phyloP scores from a whole-genome alignment of 2,329 filamentous ascomycete species.

The Scorias spongiosa region DNA sequence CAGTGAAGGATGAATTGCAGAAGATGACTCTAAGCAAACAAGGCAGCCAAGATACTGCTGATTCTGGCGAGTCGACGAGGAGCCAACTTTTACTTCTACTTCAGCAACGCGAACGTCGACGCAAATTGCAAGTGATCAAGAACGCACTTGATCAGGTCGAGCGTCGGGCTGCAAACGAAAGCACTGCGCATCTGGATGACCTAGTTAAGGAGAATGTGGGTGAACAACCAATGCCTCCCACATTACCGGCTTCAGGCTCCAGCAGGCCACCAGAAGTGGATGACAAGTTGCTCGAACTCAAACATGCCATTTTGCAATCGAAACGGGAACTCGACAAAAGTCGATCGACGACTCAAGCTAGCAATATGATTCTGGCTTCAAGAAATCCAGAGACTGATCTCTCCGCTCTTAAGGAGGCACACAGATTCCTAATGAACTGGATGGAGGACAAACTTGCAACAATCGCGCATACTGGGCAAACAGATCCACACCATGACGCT shows the following conservation, averaged over 20 bases:
- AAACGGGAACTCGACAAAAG: background rate
- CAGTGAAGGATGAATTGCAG: constrained; percentile 14
- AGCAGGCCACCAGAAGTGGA: background rate
- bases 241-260: background rate
- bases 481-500: background rate
- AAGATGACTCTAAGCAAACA: background rate
- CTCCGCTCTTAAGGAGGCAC: background rate
- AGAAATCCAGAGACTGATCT: background rate
- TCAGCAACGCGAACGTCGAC: background rate
- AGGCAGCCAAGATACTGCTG: background rate
- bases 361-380: background rate
- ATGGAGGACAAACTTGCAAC: background rate
- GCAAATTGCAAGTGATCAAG: background rate
- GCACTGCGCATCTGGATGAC: background rate
- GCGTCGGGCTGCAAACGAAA: background rate
- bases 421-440: background rate
- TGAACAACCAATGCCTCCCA: background rate
- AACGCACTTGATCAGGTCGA: background rate
- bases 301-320: background rate
- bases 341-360: background rate
- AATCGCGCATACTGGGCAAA: background rate
- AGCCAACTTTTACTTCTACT: background rate
- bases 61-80: background rate
- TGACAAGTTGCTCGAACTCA: background rate
- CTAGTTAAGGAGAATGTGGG: background rate